Percentiles rank a stretch among this genome's conserved stretches.
These are phyloP conservation scores for Leccinellum albellum DNA, from an alignment of 768 basidiomycete genomes.

Conservation along the genomic window DNA sequence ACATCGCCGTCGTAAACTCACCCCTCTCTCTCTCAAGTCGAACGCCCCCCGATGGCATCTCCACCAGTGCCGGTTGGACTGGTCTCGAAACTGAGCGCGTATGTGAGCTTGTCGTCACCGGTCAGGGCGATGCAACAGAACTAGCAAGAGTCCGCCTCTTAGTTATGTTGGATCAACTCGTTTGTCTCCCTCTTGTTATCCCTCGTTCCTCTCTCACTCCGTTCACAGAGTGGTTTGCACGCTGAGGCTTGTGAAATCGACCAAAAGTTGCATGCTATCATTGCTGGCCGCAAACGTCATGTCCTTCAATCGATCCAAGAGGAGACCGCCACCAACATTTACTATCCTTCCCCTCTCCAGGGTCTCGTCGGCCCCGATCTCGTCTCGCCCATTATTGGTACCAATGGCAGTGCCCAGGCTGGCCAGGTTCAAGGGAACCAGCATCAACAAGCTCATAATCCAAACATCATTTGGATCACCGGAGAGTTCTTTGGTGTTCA, in stretches of 20 bases:
- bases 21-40: conserved; percentile 70
- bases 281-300: conserved; percentile 84
- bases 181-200: conserved; percentile 38
- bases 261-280: conserved; percentile 87
- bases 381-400: conserved; percentile 35
- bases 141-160: conserved; percentile 85
- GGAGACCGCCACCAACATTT: conserved; percentile 96
- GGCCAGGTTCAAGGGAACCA: conserved; percentile 19
- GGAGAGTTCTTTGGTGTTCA: conserved; percentile 97
- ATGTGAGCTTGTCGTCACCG: conserved; percentile 90
- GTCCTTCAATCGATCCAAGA: conserved; percentile 91
- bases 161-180: conserved; percentile 93
- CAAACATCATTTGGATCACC: conserved; percentile 90
- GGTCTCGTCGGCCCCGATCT: conserved; percentile 75
- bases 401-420: conserved; percentile 33
- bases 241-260: conserved; percentile 92
- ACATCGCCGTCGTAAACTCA: conserved; percentile 91
- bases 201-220: background rate
- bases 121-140: conserved; percentile 84
- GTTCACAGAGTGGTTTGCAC: conserved; percentile 77
- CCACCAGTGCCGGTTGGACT: conserved; percentile 74
- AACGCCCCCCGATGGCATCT: conserved; percentile 74
- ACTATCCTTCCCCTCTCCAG: conserved; percentile 86
- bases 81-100: conserved; percentile 93
- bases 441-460: conserved; percentile 46